Evolutionary conservation across 2,329 filamentous ascomycete species (phyloP), one percentile per base, ranked within the genome.

Genomic region (Ilyonectria robusta): DNA sequence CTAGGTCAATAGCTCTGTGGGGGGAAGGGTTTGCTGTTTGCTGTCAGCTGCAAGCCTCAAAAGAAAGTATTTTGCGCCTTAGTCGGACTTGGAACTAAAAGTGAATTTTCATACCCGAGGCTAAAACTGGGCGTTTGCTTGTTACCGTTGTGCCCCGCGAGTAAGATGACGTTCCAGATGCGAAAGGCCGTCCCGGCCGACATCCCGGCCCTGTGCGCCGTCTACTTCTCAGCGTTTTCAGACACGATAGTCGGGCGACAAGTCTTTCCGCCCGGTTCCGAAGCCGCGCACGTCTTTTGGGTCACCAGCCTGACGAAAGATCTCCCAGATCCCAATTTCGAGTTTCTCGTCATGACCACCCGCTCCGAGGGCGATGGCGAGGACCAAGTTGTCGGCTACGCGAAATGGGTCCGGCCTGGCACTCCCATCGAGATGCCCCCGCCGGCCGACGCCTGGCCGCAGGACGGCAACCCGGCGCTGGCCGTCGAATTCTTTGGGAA

Each of bases 221-320:
- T 85, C 68, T 86, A 86, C 74, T 77, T 84, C 67, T 78, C 80
- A 11, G 83, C 84, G 48, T 88, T 88, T 71, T 62, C 68, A 3
- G 68, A 74, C 51, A 83, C 80, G 42, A 64, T 78, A 4, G 75
- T 87, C 15, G 78, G 79, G 21, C 69, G 73, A 6, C 72, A 78
- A 19, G 80, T 83, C 40, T 85, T 84, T 37, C 81, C 81, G 1
- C 71, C 75, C 17, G 48, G 70, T 2, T 67, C 71, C 3, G 21
- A 74, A 7, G 54, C 72, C 3, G 67, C 78, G 21, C 68, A 70
- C 26, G 69, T 70, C 1, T 81, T 84, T 73, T 84, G 85, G 80
- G 54, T 70, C 37, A 61, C 72, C 13, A 69, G 71, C 8, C 71
- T 83, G 2, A 31, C 75, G 7, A 75, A 81, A n/a, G 84, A 85